Evolutionary conservation across 345 rosid genomes (phyloP), one percentile per base, ranked within the genome.

Genomic region (Eucalyptus paniculata): DNA sequence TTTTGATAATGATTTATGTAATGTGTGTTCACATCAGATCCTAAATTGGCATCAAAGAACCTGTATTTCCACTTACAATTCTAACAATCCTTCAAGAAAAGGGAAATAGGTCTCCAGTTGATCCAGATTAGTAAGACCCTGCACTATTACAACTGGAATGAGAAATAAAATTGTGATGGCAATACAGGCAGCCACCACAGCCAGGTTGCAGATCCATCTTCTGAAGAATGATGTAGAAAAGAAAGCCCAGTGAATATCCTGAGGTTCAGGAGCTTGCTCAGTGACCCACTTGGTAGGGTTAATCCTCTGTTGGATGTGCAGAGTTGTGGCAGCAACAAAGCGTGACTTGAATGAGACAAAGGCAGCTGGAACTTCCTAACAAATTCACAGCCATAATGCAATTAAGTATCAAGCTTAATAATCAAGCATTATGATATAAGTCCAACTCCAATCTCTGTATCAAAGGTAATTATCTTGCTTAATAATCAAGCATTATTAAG

Each of bases 281-380:
- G 98, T 96, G 80, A 96, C 90, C 99, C 99, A 97, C 87, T 96
- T 92, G 24, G 96, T 96, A 72, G 99, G 99, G 90, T 97, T 94
- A 88, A 93, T 86, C 85, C 98, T 96, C 90, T 96, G 99, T 91
- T 93, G 98, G 83, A 96, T 96, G 94, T 94, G 94, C 82, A 93
- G 90, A 90, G 96, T 96, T 91, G 94, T 91, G 87, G 99, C 99
- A 90, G 97, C 96, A 90, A 97, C 97, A 51, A 93, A 92, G 82
- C 96, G 95, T 42, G 99, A 93, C 90, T 92, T 97, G 91, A 97
- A 97, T 67, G 99, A 96, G 53, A 97, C 99, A 67, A 97, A 96
- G 90, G 99, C 99, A 23, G 97, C 97, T 86, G 97, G 97, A 86
- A 96, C 94, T 93, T 95, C 97, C 99, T 97, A 94, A 86, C 49